Percentiles rank a stretch among this genome's conserved stretches.
phyloP scores from a whole-genome alignment of 495 filamentous ascomycete species.

The Penicillium paxilli region DNA sequence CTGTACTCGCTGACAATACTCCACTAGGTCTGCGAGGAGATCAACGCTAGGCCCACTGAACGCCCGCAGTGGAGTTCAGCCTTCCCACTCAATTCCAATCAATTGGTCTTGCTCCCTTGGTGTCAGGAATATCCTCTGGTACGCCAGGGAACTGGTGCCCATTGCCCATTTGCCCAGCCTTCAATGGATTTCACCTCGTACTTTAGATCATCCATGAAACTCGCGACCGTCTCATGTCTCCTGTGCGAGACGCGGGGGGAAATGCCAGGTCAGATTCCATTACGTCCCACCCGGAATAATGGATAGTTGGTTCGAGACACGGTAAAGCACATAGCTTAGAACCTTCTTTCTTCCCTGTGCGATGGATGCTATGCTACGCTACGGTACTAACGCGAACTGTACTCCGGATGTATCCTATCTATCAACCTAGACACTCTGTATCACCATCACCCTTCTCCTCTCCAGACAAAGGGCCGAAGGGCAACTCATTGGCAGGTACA shows the following conservation, averaged over 20 bases:
- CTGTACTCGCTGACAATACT: conserved; percentile 3
- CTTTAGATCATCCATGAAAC: conserved; percentile 22
- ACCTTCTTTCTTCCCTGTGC: too few species aligned
- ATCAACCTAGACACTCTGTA: neutral
- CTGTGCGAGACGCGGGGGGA: conserved; percentile 21
- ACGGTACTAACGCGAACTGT: too few species aligned
- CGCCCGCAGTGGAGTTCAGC: conserved; percentile 1
- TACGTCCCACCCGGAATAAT: conserved; percentile 4
- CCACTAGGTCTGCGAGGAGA: conserved; percentile 13
- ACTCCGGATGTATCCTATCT: neutral
- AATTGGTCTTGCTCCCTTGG: neutral
- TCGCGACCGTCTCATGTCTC: conserved; percentile 27
- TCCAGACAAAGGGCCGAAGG: neutral
- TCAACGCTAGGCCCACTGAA: conserved; percentile 12
- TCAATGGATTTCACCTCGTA: conserved; percentile 11
- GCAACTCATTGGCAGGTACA: neutral
- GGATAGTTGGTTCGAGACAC: neutral
- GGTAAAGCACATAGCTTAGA: neutral
- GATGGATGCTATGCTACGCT: too few species aligned
- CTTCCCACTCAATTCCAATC: conserved; percentile 6
- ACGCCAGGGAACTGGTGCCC: neutral
- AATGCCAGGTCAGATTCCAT: conserved; percentile 18
- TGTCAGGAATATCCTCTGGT: neutral
- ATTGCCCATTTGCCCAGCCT: neutral
- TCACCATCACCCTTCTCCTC: too few species aligned